Evolutionary conservation across 2,329 filamentous ascomycete genomes (phyloP).

Genomic region (Phyllachora maydis): DNA sequence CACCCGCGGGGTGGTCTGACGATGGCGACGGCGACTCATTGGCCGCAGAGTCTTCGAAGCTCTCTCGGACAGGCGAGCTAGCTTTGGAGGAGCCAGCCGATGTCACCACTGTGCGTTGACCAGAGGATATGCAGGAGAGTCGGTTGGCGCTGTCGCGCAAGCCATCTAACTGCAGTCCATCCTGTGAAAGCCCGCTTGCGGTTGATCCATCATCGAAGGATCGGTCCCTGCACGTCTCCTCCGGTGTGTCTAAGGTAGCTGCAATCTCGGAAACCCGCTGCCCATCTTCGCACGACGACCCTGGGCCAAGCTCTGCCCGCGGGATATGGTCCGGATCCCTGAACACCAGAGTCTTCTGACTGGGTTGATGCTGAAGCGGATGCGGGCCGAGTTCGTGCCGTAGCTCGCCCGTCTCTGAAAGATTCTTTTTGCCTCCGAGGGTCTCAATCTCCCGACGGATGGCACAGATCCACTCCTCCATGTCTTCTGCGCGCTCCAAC

Average conservation of each 20-base stretch:
- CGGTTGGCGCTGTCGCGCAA: conserved; percentile 34
- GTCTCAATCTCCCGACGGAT: conserved; percentile 51
- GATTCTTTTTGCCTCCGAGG: conserved; percentile 43
- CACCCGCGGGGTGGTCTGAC: conserved; percentile 11
- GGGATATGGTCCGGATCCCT: conserved; percentile 25
- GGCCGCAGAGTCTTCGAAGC: too few species aligned
- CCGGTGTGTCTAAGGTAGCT: too few species aligned
- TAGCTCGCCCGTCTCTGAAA: conserved; percentile 36
- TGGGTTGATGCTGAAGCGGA: conserved; percentile 16
- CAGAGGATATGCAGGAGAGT: conserved; percentile 37
- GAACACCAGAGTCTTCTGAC: conserved; percentile 24
- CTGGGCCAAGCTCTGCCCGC: too few species aligned
- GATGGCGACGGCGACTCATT: too few species aligned
- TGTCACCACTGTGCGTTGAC: conserved; percentile 37
- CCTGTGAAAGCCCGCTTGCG: conserved; percentile 35
- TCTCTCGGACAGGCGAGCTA: conserved; percentile 31
- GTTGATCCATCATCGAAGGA: conserved; percentile 32
- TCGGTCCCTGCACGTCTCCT: conserved; percentile 18
- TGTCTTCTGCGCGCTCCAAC: conserved; percentile 49
- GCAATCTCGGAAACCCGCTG: too few species aligned
- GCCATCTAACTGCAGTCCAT: conserved; percentile 35
- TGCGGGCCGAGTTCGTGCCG: conserved; percentile 17
- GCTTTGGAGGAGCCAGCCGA: conserved; percentile 36
- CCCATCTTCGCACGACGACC: too few species aligned
- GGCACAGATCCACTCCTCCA: conserved; percentile 54